phyloP scores from a whole-genome alignment of 768 basidiomycete genomes.

The Leccinellum albellum region DNA sequence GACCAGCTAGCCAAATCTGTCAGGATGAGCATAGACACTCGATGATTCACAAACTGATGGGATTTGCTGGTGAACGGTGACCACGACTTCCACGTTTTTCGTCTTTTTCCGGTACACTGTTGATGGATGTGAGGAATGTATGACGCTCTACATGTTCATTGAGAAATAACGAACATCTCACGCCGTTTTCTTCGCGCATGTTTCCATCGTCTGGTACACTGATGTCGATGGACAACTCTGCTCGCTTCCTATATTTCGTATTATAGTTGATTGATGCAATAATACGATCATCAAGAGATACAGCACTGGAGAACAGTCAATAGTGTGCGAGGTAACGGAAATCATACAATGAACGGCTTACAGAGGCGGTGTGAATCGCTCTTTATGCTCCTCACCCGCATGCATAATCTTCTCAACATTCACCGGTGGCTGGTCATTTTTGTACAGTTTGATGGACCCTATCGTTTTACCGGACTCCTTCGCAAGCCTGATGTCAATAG shows the following conservation, averaged over 20 bases:
- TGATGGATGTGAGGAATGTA: background rate
- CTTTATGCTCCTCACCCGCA: background rate
- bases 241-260: background rate
- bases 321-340: background rate
- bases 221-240: background rate
- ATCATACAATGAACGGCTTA: background rate
- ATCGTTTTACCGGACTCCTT: conserved; percentile 4
- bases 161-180: conserved; percentile 5
- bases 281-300: background rate
- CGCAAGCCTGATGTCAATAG: conserved; percentile 1
- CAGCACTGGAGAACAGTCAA: background rate
- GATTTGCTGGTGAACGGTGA: background rate
- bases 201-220: background rate
- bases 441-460: background rate
- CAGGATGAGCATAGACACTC: background rate
- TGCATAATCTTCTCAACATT: background rate
- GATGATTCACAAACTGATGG: background rate
- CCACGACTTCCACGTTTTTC: conserved; percentile 10
- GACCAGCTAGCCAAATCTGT: conserved; percentile 1
- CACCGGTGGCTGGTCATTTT: background rate
- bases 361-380: conserved; percentile 6
- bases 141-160: background rate
- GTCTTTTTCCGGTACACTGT: conserved; percentile 10
- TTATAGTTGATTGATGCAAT: background rate
- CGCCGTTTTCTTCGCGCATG: background rate